Percentiles rank a stretch among this genome's conserved stretches.
Conservation (phyloP, 2,329 filamentous ascomycete species). For the Fusarium metavorans region DNA sequence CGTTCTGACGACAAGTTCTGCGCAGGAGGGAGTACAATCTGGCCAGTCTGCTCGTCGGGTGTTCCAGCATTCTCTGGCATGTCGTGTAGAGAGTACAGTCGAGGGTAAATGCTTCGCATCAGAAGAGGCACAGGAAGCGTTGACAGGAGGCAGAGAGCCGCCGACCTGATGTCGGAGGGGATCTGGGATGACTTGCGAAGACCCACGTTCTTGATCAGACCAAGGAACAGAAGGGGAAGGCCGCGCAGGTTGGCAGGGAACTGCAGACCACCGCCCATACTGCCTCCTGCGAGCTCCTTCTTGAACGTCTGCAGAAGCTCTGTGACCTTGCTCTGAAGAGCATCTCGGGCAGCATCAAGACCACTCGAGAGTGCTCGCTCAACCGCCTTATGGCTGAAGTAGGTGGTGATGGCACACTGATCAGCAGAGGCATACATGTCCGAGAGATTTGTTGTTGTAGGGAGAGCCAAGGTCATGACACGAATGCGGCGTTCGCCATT, state of each 20-base stretch:
- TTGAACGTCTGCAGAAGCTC: conserved; percentile 96
- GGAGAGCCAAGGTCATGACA: conserved; percentile 91
- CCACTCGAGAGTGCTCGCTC: conserved; percentile 88
- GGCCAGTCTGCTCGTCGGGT: conserved; percentile 85
- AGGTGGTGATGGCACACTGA: conserved; percentile 91
- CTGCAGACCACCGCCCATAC: conserved; percentile 93
- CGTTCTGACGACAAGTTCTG: conserved; percentile 90
- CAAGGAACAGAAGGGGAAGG: conserved; percentile 90
- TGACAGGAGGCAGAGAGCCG: conserved; percentile 92
- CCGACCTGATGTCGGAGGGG: conserved; percentile 91
- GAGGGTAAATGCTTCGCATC: conserved; percentile 92
- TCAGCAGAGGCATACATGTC: conserved; percentile 96
- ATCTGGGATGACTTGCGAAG: conserved; percentile 94
- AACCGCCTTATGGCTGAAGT: conserved; percentile 97
- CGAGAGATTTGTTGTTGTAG: conserved; percentile 89
- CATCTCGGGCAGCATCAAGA: conserved; percentile 90
- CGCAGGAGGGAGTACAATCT: conserved; percentile 87
- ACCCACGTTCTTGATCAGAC: conserved; percentile 95
- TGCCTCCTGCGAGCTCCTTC: conserved; percentile 95
- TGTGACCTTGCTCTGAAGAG: conserved; percentile 89
- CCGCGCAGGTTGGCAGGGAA: conserved; percentile 93
- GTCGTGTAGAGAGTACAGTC: conserved; percentile 89
- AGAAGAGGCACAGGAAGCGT: conserved; percentile 90
- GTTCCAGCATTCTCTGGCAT: conserved; percentile 95
- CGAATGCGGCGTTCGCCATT: conserved; percentile 96